Conservation (phyloP, 768 basidiomycete species). For the Chalciporus sphaerocephalus region DNA sequence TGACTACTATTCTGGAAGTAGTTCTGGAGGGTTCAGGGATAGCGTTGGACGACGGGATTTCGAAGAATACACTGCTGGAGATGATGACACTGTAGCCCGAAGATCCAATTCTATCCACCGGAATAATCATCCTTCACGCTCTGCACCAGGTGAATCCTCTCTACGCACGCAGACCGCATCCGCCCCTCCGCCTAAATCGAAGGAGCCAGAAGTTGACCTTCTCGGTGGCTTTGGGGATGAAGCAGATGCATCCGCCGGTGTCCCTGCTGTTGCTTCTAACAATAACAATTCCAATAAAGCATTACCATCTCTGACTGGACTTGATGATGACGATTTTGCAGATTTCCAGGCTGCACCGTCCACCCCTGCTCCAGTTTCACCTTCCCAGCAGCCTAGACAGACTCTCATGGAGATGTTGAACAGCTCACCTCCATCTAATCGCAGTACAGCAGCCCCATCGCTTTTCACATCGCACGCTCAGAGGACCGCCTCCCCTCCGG, state of each 20-base stretch:
- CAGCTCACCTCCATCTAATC: slow-evolving; percentile 26
- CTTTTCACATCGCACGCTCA: slow-evolving; percentile 10
- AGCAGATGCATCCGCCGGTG: slow-evolving; percentile 43
- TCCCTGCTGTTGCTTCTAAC: slow-evolving; percentile 14
- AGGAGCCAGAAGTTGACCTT: slow-evolving; percentile 61
- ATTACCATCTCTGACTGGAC: slow-evolving; percentile 24
- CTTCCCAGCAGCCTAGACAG: slow-evolving; percentile 32
- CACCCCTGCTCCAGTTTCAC: slow-evolving; percentile 33
- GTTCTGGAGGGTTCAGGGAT: slow-evolving; percentile 61
- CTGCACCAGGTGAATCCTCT: slow-evolving; percentile 38
- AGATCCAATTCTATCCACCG: slow-evolving; percentile 38
- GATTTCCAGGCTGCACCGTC: slow-evolving; percentile 78
- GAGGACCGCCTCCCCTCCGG: slow-evolving; percentile 22
- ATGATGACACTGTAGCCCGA: slow-evolving; percentile 61
- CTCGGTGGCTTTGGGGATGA: slow-evolving; percentile 73
- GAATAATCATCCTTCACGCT: slow-evolving; percentile 27
- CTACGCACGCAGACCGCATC: slow-evolving; percentile 31
- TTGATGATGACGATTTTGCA: slow-evolving; percentile 72
- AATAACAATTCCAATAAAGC: slow-evolving; percentile 28
- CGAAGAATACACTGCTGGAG: slow-evolving; percentile 96
- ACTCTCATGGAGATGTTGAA: slow-evolving; percentile 50
- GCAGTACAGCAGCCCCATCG: slow-evolving; percentile 7
- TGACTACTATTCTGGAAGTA: slow-evolving; percentile 39
- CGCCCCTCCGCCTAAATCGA: slow-evolving; percentile 35
- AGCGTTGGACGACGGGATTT: slow-evolving; percentile 53